Conservation (phyloP, 495 filamentous ascomycete species). For the Parachaetomium inaequale region DNA sequence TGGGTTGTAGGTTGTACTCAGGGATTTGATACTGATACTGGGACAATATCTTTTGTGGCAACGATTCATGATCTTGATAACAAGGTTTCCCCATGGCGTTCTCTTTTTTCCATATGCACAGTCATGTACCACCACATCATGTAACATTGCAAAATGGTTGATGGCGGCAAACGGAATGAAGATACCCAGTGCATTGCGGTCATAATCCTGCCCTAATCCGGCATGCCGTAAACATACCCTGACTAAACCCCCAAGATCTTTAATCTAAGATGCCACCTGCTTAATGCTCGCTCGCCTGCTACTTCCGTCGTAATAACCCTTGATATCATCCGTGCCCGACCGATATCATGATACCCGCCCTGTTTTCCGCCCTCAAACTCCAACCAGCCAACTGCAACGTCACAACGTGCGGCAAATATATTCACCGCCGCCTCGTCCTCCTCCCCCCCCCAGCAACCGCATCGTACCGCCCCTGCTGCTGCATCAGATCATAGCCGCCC, state of each 20-base stretch:
- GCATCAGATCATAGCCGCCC: slow-evolving; percentile 8
- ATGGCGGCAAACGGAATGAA: not conserved
- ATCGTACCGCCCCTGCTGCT: not conserved
- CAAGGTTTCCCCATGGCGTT: not conserved
- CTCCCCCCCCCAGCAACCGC: slow-evolving; percentile 2
- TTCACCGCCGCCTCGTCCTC: slow-evolving; percentile 15
- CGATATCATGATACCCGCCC: not conserved
- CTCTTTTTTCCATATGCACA: not conserved
- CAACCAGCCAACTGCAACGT: not conserved
- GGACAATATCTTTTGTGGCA: too few species aligned
- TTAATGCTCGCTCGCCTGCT: not conserved
- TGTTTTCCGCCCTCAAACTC: not conserved
- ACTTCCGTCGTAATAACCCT: not conserved
- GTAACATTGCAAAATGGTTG: not conserved
- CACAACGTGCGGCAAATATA: not conserved
- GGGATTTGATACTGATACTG: too few species aligned
- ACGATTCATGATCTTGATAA: not conserved
- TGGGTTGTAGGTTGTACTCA: not conserved
- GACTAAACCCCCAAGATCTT: not conserved
- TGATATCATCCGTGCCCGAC: not conserved
- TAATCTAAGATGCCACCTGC: not conserved
- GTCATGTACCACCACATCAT: not conserved
- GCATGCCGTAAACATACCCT: not conserved
- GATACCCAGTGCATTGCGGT: slow-evolving; percentile 6
- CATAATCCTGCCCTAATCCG: not conserved